These are phyloP conservation scores for Moricandia arvensis DNA, from an alignment of 345 rosid species.

Conservation along the genomic window DNA sequence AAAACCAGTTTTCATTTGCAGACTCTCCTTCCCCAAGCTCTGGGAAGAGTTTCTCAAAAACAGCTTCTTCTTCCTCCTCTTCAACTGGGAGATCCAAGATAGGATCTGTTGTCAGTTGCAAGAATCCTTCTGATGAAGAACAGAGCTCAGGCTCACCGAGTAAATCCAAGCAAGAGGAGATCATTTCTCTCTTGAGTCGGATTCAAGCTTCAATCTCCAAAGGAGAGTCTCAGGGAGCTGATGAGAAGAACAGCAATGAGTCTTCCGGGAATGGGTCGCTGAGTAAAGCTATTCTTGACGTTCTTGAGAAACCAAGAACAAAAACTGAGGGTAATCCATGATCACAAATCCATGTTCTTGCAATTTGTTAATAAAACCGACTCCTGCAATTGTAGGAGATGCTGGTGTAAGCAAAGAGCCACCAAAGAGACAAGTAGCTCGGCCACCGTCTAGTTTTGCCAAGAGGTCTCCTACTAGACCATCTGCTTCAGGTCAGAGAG, in stretches of 20 bases:
- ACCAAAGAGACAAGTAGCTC: conserved; percentile 18
- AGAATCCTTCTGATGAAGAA: conserved; percentile 23
- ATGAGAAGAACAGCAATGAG: conserved; percentile 11
- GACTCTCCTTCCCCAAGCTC: conserved; percentile 21
- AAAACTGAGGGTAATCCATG: conserved; percentile 22
- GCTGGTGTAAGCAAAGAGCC: neutral
- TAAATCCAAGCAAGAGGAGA: conserved; percentile 45
- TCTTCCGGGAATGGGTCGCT: conserved; percentile 26
- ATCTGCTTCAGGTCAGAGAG: conserved; percentile 32
- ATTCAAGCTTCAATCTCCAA: conserved; percentile 61
- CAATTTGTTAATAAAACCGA: neutral
- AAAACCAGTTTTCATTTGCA: conserved; percentile 43
- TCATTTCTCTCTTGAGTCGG: conserved; percentile 49
- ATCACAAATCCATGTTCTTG: neutral
- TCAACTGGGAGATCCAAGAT: conserved; percentile 8
- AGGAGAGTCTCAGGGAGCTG: conserved; percentile 22
- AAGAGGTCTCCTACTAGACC: conserved; percentile 46
- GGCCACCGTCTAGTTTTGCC: conserved; percentile 48
- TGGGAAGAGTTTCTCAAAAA: conserved; percentile 24
- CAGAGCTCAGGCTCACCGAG: conserved; percentile 22
- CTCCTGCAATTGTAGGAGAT: conserved; percentile 6
- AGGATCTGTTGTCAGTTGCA: conserved; percentile 16
- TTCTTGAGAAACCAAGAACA: conserved; percentile 38
- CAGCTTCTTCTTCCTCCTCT: conserved; percentile 16
- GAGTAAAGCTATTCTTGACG: conserved; percentile 43